These are phyloP conservation scores for Ophiostoma sp. DNA, from an alignment of 2,329 filamentous ascomycete species.

Conservation along the genomic window DNA sequence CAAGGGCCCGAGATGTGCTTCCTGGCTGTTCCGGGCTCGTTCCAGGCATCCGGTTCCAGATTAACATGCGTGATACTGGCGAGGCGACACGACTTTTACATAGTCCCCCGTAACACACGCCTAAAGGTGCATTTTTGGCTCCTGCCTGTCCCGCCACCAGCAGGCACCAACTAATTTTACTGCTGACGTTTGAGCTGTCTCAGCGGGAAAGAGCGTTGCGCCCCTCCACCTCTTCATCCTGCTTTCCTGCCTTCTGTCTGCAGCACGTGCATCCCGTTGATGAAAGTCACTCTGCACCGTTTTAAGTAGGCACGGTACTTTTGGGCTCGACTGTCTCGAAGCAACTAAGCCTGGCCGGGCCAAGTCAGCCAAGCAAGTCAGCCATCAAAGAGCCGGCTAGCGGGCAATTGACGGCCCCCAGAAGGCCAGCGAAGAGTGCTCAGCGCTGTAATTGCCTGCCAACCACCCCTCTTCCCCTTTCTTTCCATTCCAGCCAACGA, in stretches of 20 bases:
- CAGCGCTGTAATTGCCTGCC: constrained; percentile 1
- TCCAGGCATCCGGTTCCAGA: constrained; percentile 11
- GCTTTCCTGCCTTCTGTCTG: not conserved
- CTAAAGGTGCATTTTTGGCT: not conserved
- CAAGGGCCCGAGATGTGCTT: not conserved
- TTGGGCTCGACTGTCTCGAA: not conserved
- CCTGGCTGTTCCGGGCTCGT: not conserved
- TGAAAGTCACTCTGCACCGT: constrained; percentile 1
- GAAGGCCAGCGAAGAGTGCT: not conserved
- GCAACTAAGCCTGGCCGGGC: not conserved
- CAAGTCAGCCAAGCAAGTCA: constrained; percentile 6
- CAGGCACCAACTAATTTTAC: not conserved
- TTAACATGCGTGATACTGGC: not conserved
- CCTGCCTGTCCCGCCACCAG: not conserved
- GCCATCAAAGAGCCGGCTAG: constrained; percentile 9
- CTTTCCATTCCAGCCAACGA: constrained; percentile 18
- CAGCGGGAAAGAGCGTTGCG: constrained; percentile 5
- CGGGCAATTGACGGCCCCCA: not conserved
- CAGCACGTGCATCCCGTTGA: constrained; percentile 3
- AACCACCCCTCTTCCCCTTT: constrained; percentile 12
- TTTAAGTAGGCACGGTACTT: not conserved
- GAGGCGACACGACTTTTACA: not conserved
- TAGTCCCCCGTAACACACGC: not conserved
- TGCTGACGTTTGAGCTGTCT: not conserved
- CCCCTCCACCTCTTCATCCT: not conserved